Evolutionary conservation across 371 early-diverging fungal species (phyloP), one percentile per base, ranked within the genome.

Genomic region (Parasitella parasitica): DNA sequence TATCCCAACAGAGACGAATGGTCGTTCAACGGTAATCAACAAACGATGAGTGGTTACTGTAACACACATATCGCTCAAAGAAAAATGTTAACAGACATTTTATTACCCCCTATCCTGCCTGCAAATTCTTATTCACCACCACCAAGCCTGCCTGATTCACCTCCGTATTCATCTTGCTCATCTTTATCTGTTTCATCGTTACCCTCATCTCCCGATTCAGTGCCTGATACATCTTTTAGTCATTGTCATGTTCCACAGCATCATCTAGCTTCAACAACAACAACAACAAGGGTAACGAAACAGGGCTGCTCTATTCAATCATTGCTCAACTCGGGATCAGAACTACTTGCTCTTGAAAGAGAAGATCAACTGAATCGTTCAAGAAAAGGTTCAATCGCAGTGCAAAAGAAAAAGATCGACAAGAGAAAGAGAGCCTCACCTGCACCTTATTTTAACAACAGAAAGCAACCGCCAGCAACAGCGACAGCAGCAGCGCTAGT

Each of bases 291-390:
- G 6, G 5, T 13, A 43, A 61, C 43, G 16, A 57, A 65, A 34
- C 72, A 74, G 52, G 75, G 71, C 0, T 43, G 43, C 7, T 79
- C 76, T 4, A 72, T 79, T 57, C 70, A 76, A 26, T 79, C 76
- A 0, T 35, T 79, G n/a, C 66, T 79, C 43, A 79, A 79, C 60
- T 68, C 75, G 36, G 71, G 58, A 16, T 62, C 64, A 16, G 72
- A 73, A 54, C 52, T 71, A 24, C 57, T 57, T 20, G 66, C 62
- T 20, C 24, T 69, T 2, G 67, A 70, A 26, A 54, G 63, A 51
- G 66, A 69, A 59, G 55, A 54, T 38, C 55, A 38, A 2, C 15
- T 38, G 0, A 26, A 54, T 38, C 22, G 55, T 9, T 27, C 37
- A 18, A n/a, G 20, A 20, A 43, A 6, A 11, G 22, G 3, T 11